Conservation (phyloP, 23 red algal species). For the Gracilaria vermiculophylla region DNA sequence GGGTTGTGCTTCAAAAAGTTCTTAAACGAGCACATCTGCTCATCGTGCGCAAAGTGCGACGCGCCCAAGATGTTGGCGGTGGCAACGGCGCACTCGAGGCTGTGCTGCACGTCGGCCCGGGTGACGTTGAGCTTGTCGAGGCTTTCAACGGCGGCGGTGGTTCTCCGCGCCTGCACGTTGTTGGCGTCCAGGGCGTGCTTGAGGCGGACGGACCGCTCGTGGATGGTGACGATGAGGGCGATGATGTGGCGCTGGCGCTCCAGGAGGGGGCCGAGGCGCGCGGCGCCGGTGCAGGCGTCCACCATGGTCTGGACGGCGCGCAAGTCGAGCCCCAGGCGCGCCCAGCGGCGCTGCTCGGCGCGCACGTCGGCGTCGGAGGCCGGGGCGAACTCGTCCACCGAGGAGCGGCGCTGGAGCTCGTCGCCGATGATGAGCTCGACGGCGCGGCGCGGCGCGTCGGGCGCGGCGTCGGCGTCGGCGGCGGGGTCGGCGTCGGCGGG, state of each 20-base stretch:
- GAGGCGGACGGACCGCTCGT: slow-evolving; percentile 11
- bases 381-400: not conserved
- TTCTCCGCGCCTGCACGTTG: slow-evolving; percentile 28
- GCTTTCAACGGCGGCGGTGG: slow-evolving; percentile 27
- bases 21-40: slow-evolving; percentile 74
- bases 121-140: slow-evolving; percentile 48
- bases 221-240: not conserved
- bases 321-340: slow-evolving; percentile 37
- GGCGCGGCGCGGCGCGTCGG: not conserved
- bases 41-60: slow-evolving; percentile 52
- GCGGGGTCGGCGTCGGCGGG: not conserved
- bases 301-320: slow-evolving; percentile 30
- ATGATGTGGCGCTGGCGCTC: slow-evolving; percentile 18
- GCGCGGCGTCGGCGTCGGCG: not conserved
- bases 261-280: not conserved
- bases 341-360: slow-evolving; percentile 54
- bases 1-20: slow-evolving; percentile 63
- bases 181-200: slow-evolving; percentile 23
- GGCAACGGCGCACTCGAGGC: slow-evolving; percentile 51
- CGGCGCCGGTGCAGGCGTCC: slow-evolving; percentile 26
- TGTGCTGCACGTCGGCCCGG: slow-evolving; percentile 42
- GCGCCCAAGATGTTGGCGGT: slow-evolving; percentile 70
- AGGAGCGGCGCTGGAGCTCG: not conserved
- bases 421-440: not conserved
- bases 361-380: not conserved